phyloP scores from a whole-genome alignment of 2,329 filamentous ascomycete genomes.

The Thyridium curvatum region DNA sequence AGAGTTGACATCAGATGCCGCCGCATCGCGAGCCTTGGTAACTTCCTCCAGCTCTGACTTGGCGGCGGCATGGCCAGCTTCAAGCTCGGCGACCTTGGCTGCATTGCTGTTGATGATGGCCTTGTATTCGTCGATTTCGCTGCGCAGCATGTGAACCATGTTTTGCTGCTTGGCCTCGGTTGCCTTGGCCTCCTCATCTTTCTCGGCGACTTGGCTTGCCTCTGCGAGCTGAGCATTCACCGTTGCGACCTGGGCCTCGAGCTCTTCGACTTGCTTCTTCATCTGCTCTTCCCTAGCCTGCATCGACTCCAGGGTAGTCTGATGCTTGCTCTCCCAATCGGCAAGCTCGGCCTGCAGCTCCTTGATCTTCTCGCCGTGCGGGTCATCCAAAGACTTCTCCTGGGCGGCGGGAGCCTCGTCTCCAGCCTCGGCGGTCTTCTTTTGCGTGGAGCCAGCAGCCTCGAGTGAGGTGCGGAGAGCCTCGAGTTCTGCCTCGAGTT shows the following conservation, averaged over 20 bases:
- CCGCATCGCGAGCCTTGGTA: slow-evolving; percentile 42
- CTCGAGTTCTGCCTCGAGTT: slow-evolving; percentile 67
- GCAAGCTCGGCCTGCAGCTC: slow-evolving; percentile 66
- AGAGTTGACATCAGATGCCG: slow-evolving; percentile 33
- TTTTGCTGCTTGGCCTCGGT: slow-evolving; percentile 50
- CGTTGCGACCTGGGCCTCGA: slow-evolving; percentile 56
- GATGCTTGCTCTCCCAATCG: slow-evolving; percentile 72
- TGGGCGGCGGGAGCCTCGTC: slow-evolving; percentile 10
- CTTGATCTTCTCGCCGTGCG: slow-evolving; percentile 52
- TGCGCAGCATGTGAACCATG: slow-evolving; percentile 56
- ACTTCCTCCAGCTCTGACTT: slow-evolving; percentile 63
- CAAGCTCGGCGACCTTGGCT: slow-evolving; percentile 65
- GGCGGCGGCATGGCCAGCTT: slow-evolving; percentile 62
- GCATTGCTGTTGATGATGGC: slow-evolving; percentile 63
- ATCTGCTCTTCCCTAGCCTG: slow-evolving; percentile 68
- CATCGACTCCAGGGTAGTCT: slow-evolving; percentile 62
- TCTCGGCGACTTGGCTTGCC: slow-evolving; percentile 25
- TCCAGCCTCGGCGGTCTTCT: slow-evolving; percentile 4
- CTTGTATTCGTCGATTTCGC: slow-evolving; percentile 78
- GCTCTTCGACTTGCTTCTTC: slow-evolving; percentile 62
- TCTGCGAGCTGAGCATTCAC: slow-evolving; percentile 45
- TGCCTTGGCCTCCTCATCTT: slow-evolving; percentile 39
- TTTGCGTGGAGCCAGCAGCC: slow-evolving; percentile 9
- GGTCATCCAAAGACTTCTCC: slow-evolving; percentile 21
- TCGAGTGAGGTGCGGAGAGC: slow-evolving; percentile 53